phyloP scores from a whole-genome alignment of 225 moss, liverwort and hornwort genomes.

The Polytrichum commune region DNA sequence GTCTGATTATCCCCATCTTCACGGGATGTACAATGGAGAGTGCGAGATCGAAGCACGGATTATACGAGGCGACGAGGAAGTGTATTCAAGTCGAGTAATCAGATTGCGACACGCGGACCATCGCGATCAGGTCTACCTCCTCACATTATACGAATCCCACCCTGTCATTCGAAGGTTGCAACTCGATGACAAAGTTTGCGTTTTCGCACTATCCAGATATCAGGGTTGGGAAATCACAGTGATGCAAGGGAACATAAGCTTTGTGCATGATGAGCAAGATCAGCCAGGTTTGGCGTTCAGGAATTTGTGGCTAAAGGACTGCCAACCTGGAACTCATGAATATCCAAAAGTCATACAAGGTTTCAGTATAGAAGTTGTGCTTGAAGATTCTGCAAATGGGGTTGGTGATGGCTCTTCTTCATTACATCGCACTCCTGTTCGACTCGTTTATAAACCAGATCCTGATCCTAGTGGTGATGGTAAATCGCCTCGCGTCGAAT shows the following conservation, averaged over 20 bases:
- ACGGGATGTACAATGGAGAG: slow-evolving; percentile 12
- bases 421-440: background rate
- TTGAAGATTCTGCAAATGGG: background rate
- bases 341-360: background rate
- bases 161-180: slow-evolving; percentile 11
- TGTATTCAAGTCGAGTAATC: slow-evolving; percentile 10
- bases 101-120: slow-evolving; percentile 20
- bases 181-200: slow-evolving; percentile 16
- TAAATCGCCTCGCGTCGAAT: too few species aligned
- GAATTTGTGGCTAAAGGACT: slow-evolving; percentile 12
- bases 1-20: background rate
- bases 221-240: slow-evolving; percentile 13
- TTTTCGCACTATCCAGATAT: slow-evolving; percentile 16
- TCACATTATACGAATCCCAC: slow-evolving; percentile 23
- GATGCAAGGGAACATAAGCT: slow-evolving; percentile 14
- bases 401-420: background rate
- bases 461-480: too few species aligned
- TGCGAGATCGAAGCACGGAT: slow-evolving; percentile 21
- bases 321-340: background rate
- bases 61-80: slow-evolving; percentile 3
- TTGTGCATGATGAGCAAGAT: slow-evolving; percentile 7
- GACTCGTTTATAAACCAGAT: too few species aligned
- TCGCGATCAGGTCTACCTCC: slow-evolving; percentile 28
- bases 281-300: background rate
- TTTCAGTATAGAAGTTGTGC: background rate